Evolutionary conservation across 441 rosid genomes (phyloP).

Genomic region (Croton laevigatus): DNA sequence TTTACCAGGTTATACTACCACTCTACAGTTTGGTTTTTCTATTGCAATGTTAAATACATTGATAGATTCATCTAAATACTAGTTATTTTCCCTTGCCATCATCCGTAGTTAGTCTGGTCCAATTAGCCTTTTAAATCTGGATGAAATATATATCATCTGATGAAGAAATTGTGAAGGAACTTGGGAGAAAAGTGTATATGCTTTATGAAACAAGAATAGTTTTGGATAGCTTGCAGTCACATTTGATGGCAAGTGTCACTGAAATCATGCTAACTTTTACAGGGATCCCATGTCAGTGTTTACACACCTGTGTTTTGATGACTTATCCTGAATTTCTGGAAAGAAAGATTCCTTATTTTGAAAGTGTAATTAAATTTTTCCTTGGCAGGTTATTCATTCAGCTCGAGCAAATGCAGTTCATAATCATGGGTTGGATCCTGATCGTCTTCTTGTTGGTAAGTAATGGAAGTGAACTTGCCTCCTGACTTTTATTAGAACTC

Average conservation of each 20-base stretch:
- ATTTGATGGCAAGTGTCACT: not conserved
- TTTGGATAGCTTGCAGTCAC: not conserved
- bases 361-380: not conserved
- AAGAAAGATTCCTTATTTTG: not conserved
- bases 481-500: not conserved
- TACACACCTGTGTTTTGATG: not conserved
- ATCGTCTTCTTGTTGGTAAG: slow-evolving; percentile 81
- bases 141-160: not conserved
- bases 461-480: slow-evolving; percentile 9
- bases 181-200: not conserved
- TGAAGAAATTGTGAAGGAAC: not conserved
- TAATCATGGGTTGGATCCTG: slow-evolving; percentile 84
- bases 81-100: not conserved
- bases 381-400: slow-evolving; percentile 77
- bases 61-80: not conserved
- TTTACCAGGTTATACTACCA: slow-evolving; percentile 62
- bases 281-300: not conserved
- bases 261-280: not conserved
- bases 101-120: not conserved
- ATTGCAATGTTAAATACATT: slow-evolving; percentile 4
- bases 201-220: not conserved
- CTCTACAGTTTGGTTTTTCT: not conserved
- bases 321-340: not conserved
- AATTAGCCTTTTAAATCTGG: not conserved
- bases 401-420: slow-evolving; percentile 90